phyloP scores from a whole-genome alignment of 805 yeast genomes.

The Kodamaea kakaduensis region DNA sequence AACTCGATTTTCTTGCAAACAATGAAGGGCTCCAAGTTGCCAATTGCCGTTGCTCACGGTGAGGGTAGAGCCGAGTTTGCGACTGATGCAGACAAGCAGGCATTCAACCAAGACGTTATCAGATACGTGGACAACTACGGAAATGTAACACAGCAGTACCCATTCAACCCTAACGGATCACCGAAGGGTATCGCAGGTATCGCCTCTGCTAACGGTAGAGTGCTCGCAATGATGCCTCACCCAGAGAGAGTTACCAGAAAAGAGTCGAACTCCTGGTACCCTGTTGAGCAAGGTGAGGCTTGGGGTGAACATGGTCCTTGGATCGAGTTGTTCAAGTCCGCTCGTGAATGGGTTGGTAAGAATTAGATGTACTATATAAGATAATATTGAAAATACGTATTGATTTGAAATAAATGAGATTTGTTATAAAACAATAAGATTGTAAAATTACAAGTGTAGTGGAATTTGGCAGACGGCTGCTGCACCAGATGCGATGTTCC shows the following conservation, averaged over 20 bases:
- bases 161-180: slow-evolving; percentile 96
- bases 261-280: slow-evolving; percentile 91
- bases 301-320: slow-evolving; percentile 94
- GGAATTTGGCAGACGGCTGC: background rate
- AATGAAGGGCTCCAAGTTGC: slow-evolving; percentile 91
- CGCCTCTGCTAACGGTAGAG: slow-evolving; percentile 86
- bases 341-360: slow-evolving; percentile 85
- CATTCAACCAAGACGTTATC: slow-evolving; percentile 56
- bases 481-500: too few relatives aligned
- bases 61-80: slow-evolving; percentile 88
- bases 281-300: slow-evolving; percentile 45
- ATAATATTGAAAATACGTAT: background rate
- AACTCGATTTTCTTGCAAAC: slow-evolving; percentile 73
- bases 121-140: slow-evolving; percentile 93
- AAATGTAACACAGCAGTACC: slow-evolving; percentile 73
- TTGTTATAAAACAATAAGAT: too few relatives aligned
- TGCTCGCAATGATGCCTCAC: slow-evolving; percentile 98
- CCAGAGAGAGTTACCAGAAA: slow-evolving; percentile 91
- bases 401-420: background rate
- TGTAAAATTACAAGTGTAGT: background rate
- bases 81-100: slow-evolving; percentile 35
- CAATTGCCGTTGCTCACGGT: slow-evolving; percentile 98
- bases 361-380: slow-evolving; percentile 12
- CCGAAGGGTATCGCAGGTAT: slow-evolving; percentile 92
- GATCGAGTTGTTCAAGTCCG: slow-evolving; percentile 88